Percentiles rank a stretch among this genome's conserved stretches.
phyloP scores from a whole-genome alignment of 2,329 filamentous ascomycete genomes.

The Paraphaeosphaeria sporulosa region DNA sequence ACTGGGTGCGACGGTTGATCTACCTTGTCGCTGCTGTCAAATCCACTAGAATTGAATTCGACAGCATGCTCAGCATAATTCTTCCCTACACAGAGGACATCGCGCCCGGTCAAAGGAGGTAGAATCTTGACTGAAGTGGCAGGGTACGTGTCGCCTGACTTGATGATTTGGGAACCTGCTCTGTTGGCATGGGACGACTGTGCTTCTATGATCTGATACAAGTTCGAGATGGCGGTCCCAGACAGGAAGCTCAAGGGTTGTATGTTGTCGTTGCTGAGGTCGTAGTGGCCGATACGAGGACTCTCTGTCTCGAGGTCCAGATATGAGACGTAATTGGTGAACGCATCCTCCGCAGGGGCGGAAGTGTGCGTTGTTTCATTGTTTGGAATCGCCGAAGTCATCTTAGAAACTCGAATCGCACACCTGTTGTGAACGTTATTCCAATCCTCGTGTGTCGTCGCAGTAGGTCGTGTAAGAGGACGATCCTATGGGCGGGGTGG shows the following conservation, averaged over 20 bases:
- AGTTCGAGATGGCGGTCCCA: constrained; percentile 55
- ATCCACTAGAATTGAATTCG: constrained; percentile 65
- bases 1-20: constrained; percentile 63
- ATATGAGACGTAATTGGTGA: constrained; percentile 53
- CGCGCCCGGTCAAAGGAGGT: constrained; percentile 57
- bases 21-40: constrained; percentile 63
- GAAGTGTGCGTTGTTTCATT: neutral
- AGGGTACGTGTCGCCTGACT: constrained; percentile 43
- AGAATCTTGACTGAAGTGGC: constrained; percentile 53
- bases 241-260: constrained; percentile 57
- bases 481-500: neutral
- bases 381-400: neutral
- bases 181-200: constrained; percentile 51
- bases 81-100: constrained; percentile 64
- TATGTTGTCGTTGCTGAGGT: constrained; percentile 48
- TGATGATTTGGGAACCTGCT: constrained; percentile 43
- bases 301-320: constrained; percentile 24
- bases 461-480: neutral
- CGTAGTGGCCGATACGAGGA: constrained; percentile 53
- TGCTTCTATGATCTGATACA: constrained; percentile 63
- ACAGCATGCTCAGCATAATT: constrained; percentile 66
- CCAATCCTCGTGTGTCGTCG: neutral
- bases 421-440: neutral
- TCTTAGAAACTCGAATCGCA: neutral
- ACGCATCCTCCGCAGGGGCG: neutral